Evolutionary conservation across 1,284 basidiomycete species (phyloP), one percentile per base, ranked within the genome.

Genomic region (Papiliotrema laurentii): DNA sequence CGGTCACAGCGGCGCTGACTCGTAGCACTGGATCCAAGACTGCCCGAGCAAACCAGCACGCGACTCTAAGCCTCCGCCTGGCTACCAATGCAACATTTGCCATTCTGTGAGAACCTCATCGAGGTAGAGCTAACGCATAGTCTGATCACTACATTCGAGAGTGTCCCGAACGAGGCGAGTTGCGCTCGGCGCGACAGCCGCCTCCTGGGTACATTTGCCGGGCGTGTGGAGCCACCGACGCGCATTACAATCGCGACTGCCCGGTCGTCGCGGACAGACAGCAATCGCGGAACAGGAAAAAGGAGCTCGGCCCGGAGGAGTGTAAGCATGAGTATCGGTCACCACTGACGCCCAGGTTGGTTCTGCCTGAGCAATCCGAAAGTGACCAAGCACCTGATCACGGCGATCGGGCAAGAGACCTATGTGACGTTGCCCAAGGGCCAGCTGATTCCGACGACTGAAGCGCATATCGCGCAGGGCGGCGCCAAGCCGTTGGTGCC

Each of bases 361-460:
- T 96, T 96, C 77, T 97, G 92, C 69, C 68, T 97, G 47, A 92
- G 89, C 42, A 96, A 96, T 67, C 92, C 92, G 1, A 85, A 83
- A 60, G 78, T 66, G 26, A 91, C 88, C 43, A 97, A 97, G 75
- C 89, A 97, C 61, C 82, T 97, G 50, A 92, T 97, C 54, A 87
- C 91, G 24, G 85, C 86, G 0, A 94, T 97, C 63, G 93, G 92
- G 16, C 74, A 79, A 2, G 93, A 97, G 71, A 89, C 88, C 60
- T 97, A 97, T 74, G 75, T 96, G 39, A 93, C 93, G 0, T 75
- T 97, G 24, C 88, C 92, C 0, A 96, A 94, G 71, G 92, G 92
- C 1, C 91, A 94, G 68, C 83, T 97, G 27, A 81, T 89, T 35
- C 86, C 88, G 11, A 91, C 90, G 1, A 81, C 47, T 5, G 34